Evolutionary conservation across 2,329 filamentous ascomycete genomes (phyloP), one percentile per base, ranked within the genome.

Genomic region (Pseudopyrenochaeta lycopersici): DNA sequence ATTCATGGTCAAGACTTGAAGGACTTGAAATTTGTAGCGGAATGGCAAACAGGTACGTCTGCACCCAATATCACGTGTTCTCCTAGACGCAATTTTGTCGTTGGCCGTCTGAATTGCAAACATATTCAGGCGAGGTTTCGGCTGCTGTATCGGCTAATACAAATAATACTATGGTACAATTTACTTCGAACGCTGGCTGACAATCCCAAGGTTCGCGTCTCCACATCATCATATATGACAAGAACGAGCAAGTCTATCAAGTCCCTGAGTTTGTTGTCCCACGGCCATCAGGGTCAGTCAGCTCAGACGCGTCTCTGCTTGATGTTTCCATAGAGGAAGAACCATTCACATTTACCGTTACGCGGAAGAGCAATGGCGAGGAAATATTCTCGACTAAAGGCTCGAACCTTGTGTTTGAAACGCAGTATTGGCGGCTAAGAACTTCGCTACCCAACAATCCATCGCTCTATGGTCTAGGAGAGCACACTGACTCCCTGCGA

Each of bases 391-490:
- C 92, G 64, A 90, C 89, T 0, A 86, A 86, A 1, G 88, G 84
- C 1, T 84, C 86, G 3, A 79, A 81, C 9, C 78, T 94, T 4
- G 78, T 94, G 29, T 95, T 92, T 62, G 88, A 94, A 75, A 85
- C 84, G 2, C 90, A 94, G 72, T 94, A 91, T 63, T 75, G 93
- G 36, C 84, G 88, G 15, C 78, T 94, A 52, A 82, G 88, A 44
- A 93, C 90, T 1, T 83, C 81, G 48, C 80, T 94, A 11, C 90
- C 91, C 0, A 74, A 84, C 1, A 80, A 86, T 45, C 89, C 90
- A 0, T 84, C 87, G 62, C 77, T 95, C 1, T 94, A 94, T 67
- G 91, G 91, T 0, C 80, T 94, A 1, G 91, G 90, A 29, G 90
- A 93, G 74, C 88, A 92, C 68, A 88, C 85, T 1, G 90, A 92